Evolutionary conservation across 805 yeast genomes (phyloP).

Genomic region (Grigorovia humatica): DNA sequence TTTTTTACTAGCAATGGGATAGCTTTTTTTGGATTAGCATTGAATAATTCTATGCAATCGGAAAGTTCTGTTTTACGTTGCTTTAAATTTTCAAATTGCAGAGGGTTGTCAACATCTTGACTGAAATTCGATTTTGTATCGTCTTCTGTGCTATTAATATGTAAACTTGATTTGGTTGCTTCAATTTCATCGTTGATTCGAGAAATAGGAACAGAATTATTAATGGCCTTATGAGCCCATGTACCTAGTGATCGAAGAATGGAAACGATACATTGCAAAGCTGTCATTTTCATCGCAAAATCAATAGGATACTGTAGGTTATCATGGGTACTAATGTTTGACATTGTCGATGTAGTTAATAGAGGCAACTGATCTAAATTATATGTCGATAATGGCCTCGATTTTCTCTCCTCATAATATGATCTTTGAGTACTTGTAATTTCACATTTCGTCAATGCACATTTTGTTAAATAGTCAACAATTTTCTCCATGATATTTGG

Average conservation of each 20-base stretch:
- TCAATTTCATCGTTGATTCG: not conserved
- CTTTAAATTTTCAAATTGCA: constrained; percentile 76
- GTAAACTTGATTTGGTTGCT: constrained; percentile 3
- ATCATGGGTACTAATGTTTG: constrained; percentile 12
- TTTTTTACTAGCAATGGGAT: constrained; percentile 48
- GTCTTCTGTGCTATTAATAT: constrained; percentile 7
- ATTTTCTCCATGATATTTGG: constrained; percentile 80
- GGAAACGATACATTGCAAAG: constrained; percentile 72
- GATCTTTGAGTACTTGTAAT: constrained; percentile 59
- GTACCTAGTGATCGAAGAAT: constrained; percentile 69
- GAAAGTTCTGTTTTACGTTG: constrained; percentile 71
- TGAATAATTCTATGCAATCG: constrained; percentile 71
- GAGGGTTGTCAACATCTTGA: constrained; percentile 54
- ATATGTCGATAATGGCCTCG: constrained; percentile 59
- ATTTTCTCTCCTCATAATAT: constrained; percentile 40
- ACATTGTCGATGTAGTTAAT: constrained; percentile 42
- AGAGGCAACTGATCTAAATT: constrained; percentile 67
- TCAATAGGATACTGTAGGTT: constrained; percentile 52
- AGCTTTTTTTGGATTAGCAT: constrained; percentile 78
- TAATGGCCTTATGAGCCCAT: constrained; percentile 70
- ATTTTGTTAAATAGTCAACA: constrained; percentile 60
- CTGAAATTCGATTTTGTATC: constrained; percentile 10
- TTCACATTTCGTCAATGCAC: constrained; percentile 60
- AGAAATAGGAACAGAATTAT: constrained; percentile 14
- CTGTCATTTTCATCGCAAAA: constrained; percentile 71